Conservation (phyloP, 2,329 filamentous ascomycete genomes). For the Mariannaea elegans region DNA sequence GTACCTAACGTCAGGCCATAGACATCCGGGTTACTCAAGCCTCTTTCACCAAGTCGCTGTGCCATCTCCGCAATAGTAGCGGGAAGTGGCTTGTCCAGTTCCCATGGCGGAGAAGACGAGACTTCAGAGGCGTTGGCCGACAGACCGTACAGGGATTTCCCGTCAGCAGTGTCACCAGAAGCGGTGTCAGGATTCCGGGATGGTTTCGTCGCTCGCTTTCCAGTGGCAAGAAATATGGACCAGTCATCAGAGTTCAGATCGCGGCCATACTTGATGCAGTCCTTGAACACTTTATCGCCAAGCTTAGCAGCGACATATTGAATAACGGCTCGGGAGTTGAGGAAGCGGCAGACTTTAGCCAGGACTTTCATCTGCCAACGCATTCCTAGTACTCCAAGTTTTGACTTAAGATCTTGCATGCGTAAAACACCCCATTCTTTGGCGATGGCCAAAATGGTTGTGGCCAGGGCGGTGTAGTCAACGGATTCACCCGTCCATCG, state of each 20-base stretch:
- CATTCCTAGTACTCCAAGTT: constrained; percentile 64
- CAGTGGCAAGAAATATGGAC: constrained; percentile 63
- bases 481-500: constrained; percentile 67
- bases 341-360: constrained; percentile 66
- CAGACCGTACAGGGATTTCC: constrained; percentile 32
- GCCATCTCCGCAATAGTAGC: constrained; percentile 44
- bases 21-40: constrained; percentile 49
- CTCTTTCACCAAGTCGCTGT: constrained; percentile 38
- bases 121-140: constrained; percentile 37
- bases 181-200: constrained; percentile 35
- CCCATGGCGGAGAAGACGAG: constrained; percentile 44
- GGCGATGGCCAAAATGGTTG: constrained; percentile 64
- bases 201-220: constrained; percentile 45
- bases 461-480: constrained; percentile 65
- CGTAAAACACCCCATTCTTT: constrained; percentile 68
- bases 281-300: constrained; percentile 64
- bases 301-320: constrained; percentile 66
- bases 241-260: constrained; percentile 66
- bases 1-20: constrained; percentile 48
- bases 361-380: constrained; percentile 68
- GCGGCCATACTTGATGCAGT: constrained; percentile 67
- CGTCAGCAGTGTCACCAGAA: constrained; percentile 36
- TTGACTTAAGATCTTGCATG: constrained; percentile 65
- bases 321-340: constrained; percentile 64
- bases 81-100: constrained; percentile 46